Percentiles rank a stretch among this genome's conserved stretches.
Conservation (phyloP, 75 land plant genomes). For the Sequoiadendron giganteum region DNA sequence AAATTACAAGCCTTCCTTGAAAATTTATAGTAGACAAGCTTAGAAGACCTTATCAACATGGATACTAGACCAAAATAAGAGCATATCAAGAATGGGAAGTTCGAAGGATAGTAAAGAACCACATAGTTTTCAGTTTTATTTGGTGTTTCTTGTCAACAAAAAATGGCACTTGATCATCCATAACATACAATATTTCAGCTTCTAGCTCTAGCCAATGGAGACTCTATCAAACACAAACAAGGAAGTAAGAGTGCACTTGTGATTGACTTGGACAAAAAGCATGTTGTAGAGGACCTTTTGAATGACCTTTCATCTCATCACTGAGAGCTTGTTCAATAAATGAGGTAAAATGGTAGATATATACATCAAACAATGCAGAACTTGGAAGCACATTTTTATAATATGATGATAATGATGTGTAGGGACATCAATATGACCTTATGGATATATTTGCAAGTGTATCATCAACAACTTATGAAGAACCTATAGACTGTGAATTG, state of each 20-base stretch:
- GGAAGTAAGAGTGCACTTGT: conserved; percentile 81
- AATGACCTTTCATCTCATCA: conserved; percentile 61
- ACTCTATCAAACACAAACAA: conserved; percentile 93
- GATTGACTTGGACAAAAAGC: conserved; percentile 90
- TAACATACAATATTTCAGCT: conserved; percentile 96
- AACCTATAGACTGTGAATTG: no score
- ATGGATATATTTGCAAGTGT: no score
- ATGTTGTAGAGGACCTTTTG: conserved; percentile 80
- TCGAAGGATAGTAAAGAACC: conserved; percentile 56
- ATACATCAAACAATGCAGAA: conserved; percentile 91
- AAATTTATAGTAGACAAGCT: no score
- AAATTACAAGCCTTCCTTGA: no score
- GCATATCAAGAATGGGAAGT: conserved; percentile 75
- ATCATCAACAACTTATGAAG: no score
- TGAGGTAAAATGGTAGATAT: conserved; percentile 93
- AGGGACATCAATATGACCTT: no score
- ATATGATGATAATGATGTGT: no score
- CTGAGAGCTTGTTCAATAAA: conserved; percentile 57
- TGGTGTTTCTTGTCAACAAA: conserved; percentile 76
- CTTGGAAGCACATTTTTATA: conserved; percentile 35
- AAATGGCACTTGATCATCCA: conserved; percentile 94
- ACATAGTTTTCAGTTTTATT: conserved; percentile 72
- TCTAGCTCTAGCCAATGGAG: conserved; percentile 94
- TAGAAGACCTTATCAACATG: no score
- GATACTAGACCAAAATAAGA: no score